phyloP scores from a whole-genome alignment of 768 basidiomycete genomes.

The Psilocybe cubensis region DNA sequence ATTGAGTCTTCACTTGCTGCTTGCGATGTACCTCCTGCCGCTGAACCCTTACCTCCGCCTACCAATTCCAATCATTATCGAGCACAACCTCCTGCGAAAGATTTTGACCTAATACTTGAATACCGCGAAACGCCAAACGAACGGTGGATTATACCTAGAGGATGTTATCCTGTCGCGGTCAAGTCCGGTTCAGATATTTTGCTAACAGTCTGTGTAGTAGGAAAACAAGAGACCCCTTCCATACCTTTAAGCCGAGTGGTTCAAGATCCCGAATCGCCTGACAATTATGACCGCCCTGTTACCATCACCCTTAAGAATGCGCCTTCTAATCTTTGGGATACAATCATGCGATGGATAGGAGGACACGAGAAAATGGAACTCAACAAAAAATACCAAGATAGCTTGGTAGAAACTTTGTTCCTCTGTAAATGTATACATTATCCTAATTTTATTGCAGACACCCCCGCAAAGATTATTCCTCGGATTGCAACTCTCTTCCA shows the following conservation, averaged over 20 bases:
- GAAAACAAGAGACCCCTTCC: slow-evolving; percentile 21
- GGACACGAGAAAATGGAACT: slow-evolving; percentile 53
- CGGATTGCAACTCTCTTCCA: slow-evolving; percentile 58
- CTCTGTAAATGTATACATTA: not conserved
- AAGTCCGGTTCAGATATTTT: slow-evolving; percentile 24
- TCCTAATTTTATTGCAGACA: slow-evolving; percentile 32
- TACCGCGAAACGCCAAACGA: slow-evolving; percentile 66
- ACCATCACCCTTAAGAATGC: slow-evolving; percentile 54
- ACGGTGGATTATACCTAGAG: slow-evolving; percentile 72
- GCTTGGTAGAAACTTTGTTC: slow-evolving; percentile 40
- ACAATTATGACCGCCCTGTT: slow-evolving; percentile 27
- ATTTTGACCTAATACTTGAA: slow-evolving; percentile 77
- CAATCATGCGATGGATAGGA: slow-evolving; percentile 64
- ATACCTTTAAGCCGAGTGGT: slow-evolving; percentile 33
- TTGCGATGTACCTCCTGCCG: slow-evolving; percentile 8
- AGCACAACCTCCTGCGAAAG: slow-evolving; percentile 41
- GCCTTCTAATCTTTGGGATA: slow-evolving; percentile 56
- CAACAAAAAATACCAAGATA: slow-evolving; percentile 45
- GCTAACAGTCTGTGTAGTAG: slow-evolving; percentile 19
- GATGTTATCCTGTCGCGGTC: slow-evolving; percentile 52
- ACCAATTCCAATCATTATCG: slow-evolving; percentile 11
- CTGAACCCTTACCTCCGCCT: slow-evolving; percentile 13
- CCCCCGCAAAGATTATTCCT: slow-evolving; percentile 52
- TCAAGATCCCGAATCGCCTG: not conserved
- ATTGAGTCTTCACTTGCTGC: slow-evolving; percentile 22